phyloP scores from a whole-genome alignment of 139 green algal genomes.

The Penium margaritaceum region DNA sequence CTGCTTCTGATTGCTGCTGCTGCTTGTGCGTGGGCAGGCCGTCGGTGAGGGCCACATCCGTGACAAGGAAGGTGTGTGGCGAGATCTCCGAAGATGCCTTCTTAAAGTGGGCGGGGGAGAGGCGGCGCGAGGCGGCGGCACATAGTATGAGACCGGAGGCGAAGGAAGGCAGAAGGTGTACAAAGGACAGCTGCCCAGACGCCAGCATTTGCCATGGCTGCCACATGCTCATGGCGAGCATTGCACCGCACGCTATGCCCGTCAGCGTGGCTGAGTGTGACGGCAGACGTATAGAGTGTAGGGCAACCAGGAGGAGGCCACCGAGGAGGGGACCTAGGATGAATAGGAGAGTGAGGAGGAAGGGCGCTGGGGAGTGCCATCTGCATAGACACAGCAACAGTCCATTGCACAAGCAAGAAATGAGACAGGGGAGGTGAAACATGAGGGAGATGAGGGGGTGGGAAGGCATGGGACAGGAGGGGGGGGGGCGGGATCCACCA shows the following conservation, averaged over 20 bases:
- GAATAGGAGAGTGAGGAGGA: constrained; percentile 18
- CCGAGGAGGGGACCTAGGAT: constrained; percentile 12
- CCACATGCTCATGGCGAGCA: constrained; percentile 25
- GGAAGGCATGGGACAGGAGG: neutral
- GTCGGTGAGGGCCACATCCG: neutral
- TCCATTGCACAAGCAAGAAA: neutral
- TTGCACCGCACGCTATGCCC: constrained; percentile 12
- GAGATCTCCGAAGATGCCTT: neutral
- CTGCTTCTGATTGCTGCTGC: neutral
- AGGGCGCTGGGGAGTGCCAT: constrained; percentile 11
- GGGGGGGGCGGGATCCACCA: neutral
- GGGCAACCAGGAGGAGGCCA: constrained; percentile 4
- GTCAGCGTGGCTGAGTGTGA: constrained; percentile 4
- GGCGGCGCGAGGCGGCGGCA: neutral
- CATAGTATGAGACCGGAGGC: constrained; percentile 11
- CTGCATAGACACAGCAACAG: too few species aligned
- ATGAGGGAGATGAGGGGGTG: neutral
- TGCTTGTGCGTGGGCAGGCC: neutral
- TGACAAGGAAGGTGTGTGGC: neutral
- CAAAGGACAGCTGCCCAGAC: constrained; percentile 1
- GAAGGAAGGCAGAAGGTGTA: constrained; percentile 1
- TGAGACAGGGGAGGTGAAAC: neutral
- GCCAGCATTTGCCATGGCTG: constrained; percentile 15
- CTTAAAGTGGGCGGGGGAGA: too few species aligned
- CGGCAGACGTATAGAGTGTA: neutral